A percentile compares a stretch with the other conserved stretches of the same genome.
phyloP scores from a whole-genome alignment of 768 basidiomycete genomes.

The Paxillus involutus region DNA sequence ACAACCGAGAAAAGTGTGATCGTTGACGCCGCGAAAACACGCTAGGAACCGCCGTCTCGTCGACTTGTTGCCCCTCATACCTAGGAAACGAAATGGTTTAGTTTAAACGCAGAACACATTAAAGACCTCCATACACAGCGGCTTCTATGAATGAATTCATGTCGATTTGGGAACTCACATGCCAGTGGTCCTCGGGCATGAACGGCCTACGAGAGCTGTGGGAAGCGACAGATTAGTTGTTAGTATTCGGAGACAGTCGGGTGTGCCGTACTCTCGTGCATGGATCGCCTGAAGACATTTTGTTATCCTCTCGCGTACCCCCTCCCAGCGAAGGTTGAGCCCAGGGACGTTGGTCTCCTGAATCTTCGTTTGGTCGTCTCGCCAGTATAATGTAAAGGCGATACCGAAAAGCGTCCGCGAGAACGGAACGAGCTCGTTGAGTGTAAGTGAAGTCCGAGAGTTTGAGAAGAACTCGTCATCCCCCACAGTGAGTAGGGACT shows the following conservation, averaged over 20 bases:
- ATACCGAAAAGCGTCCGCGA: constrained; percentile 81
- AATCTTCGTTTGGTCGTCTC: constrained; percentile 41
- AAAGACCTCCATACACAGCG: constrained; percentile 57
- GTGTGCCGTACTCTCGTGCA: constrained; percentile 74
- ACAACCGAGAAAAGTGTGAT: constrained; percentile 54
- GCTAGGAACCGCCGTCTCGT: constrained; percentile 24
- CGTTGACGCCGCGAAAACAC: constrained; percentile 65
- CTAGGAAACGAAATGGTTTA: constrained; percentile 33
- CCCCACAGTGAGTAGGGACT: constrained; percentile 85
- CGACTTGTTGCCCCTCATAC: constrained; percentile 62
- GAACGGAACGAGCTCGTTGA: constrained; percentile 80
- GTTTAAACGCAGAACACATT: background rate
- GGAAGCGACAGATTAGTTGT: constrained; percentile 6
- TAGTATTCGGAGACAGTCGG: background rate
- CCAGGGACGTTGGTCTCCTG: constrained; percentile 43
- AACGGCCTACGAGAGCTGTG: constrained; percentile 81
- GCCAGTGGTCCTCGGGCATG: constrained; percentile 83
- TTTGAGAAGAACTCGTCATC: constrained; percentile 94
- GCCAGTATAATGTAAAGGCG: constrained; percentile 78
- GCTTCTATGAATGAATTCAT: constrained; percentile 80
- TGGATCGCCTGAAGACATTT: constrained; percentile 79
- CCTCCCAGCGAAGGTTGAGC: constrained; percentile 52
- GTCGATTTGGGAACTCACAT: constrained; percentile 61
- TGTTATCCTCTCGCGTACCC: constrained; percentile 74
- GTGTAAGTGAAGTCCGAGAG: constrained; percentile 69